A percentile compares a stretch with the other conserved stretches of the same genome.
phyloP scores from a whole-genome alignment of 2,329 filamentous ascomycete species.

The Dactylellina parvicollis region DNA sequence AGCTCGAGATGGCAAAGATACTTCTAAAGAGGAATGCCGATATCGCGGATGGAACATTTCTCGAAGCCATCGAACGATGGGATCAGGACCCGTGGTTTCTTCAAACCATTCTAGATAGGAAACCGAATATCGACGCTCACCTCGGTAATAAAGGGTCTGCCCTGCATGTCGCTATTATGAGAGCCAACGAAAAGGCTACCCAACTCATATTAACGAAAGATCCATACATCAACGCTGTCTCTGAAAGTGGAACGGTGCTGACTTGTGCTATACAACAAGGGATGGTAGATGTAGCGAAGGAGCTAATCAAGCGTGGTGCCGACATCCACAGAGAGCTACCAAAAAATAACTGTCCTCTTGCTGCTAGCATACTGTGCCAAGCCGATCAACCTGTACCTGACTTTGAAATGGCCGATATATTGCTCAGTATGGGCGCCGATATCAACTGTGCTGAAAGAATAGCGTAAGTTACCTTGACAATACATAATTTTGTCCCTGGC shows the following conservation, averaged over 20 bases:
- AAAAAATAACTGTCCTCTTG: conserved; percentile 10
- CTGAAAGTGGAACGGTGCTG: conserved; percentile 4
- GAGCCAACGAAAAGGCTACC: conserved; percentile 4
- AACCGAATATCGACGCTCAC: conserved; percentile 29
- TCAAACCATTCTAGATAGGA: conserved; percentile 13
- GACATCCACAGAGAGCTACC: background rate
- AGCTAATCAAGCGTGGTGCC: conserved; percentile 19
- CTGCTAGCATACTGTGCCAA: background rate
- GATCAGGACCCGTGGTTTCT: conserved; percentile 29
- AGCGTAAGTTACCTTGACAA: conserved; percentile 12
- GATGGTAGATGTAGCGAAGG: conserved; percentile 28
- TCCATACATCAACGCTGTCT: conserved; percentile 27
- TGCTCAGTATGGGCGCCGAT: conserved; percentile 17
- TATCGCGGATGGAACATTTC: conserved; percentile 25
- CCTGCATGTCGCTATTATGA: conserved; percentile 19
- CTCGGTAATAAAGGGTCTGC: background rate
- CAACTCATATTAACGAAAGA: conserved; percentile 4
- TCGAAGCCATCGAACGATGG: conserved; percentile 21
- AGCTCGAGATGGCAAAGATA: conserved; percentile 39
- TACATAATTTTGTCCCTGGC: background rate
- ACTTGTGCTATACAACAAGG: conserved; percentile 4
- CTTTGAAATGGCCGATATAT: conserved; percentile 20
- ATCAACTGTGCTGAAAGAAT: conserved; percentile 18
- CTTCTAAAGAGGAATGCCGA: conserved; percentile 10
- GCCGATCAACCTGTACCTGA: background rate